phyloP scores from a whole-genome alignment of 352 stramenopile species.

The Phytophthora foliorum region DNA sequence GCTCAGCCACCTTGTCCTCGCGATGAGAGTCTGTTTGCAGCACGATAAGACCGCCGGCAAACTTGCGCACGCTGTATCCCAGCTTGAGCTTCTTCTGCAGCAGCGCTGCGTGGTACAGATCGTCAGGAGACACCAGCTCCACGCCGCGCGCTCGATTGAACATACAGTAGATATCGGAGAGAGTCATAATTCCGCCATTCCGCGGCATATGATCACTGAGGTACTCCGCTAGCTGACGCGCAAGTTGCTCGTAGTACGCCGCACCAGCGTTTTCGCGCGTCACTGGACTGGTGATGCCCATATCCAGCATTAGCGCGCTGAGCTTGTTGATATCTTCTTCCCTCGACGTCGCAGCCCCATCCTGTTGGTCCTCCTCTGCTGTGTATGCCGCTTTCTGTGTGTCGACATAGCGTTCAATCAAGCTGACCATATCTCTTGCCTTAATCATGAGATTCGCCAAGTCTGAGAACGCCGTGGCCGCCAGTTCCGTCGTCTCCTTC shows the following conservation, averaged over 20 bases:
- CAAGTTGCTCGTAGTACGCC: slow-evolving; percentile 93
- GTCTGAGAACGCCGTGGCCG: slow-evolving; percentile 90
- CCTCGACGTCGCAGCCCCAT: slow-evolving; percentile 25
- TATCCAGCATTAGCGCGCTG: slow-evolving; percentile 91
- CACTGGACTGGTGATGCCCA: slow-evolving; percentile 94
- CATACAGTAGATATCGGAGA: slow-evolving; percentile 99
- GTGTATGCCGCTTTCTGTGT: slow-evolving; percentile 68
- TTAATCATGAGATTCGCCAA: slow-evolving; percentile 92
- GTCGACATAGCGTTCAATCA: slow-evolving; percentile 93
- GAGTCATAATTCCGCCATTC: slow-evolving; percentile 97
- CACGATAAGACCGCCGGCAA: slow-evolving; percentile 94
- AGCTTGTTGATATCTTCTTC: slow-evolving; percentile 83
- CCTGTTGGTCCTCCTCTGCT: slow-evolving; percentile 12
- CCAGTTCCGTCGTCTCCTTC: slow-evolving; percentile 83
- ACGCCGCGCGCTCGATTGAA: slow-evolving; percentile 98
- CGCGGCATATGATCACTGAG: slow-evolving; percentile 82
- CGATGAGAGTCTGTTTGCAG: slow-evolving; percentile 92
- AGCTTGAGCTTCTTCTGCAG: slow-evolving; percentile 90
- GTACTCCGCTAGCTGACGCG: slow-evolving; percentile 92
- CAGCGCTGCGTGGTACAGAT: slow-evolving; percentile 94
- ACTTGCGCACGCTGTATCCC: slow-evolving; percentile 94
- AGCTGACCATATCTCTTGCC: slow-evolving; percentile 91
- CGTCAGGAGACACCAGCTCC: slow-evolving; percentile 97
- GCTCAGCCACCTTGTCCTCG: slow-evolving; percentile 83
- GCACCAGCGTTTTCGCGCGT: slow-evolving; percentile 91